Conservation (phyloP, 768 basidiomycete genomes). For the Coprinopsis marcescibilis region DNA sequence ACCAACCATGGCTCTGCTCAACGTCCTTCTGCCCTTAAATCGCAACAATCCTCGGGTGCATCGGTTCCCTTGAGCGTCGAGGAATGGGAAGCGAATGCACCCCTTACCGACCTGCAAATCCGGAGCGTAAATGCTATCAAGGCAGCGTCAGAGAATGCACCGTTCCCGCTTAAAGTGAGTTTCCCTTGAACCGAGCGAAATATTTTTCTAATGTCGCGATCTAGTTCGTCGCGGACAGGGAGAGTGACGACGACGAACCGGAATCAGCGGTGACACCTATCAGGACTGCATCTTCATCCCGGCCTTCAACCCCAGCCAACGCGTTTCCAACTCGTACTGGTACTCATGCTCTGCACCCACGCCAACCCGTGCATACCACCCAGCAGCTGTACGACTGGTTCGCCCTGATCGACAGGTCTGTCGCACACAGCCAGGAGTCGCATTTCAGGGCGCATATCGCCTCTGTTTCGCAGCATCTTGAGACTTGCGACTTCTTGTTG, state of each 20-base stretch:
- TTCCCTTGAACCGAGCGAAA: too few species aligned
- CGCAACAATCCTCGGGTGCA: constrained; percentile 6
- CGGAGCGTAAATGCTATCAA: constrained; percentile 63
- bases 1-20: background rate
- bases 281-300: constrained; percentile 14
- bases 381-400: constrained; percentile 99
- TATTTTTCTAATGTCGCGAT: constrained; percentile 7
- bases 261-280: constrained; percentile 39
- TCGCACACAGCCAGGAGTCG: constrained; percentile 90
- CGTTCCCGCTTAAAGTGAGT: constrained; percentile 72
- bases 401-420: constrained; percentile 79
- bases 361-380: constrained; percentile 76
- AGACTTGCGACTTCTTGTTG: constrained; percentile 72
- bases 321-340: background rate
- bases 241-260: constrained; percentile 10
- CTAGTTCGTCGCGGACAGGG: constrained; percentile 28
- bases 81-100: constrained; percentile 87
- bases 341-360: constrained; percentile 62
- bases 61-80: constrained; percentile 56
- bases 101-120: constrained; percentile 62
- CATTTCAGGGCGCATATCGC: constrained; percentile 85
- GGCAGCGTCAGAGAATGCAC: constrained; percentile 49
- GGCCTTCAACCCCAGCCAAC: constrained; percentile 41
- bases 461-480: constrained; percentile 68
- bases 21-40: background rate